Evolutionary conservation across 169 alveolate genomes (phyloP).

Genomic region (Cryptosporidium andersoni): DNA sequence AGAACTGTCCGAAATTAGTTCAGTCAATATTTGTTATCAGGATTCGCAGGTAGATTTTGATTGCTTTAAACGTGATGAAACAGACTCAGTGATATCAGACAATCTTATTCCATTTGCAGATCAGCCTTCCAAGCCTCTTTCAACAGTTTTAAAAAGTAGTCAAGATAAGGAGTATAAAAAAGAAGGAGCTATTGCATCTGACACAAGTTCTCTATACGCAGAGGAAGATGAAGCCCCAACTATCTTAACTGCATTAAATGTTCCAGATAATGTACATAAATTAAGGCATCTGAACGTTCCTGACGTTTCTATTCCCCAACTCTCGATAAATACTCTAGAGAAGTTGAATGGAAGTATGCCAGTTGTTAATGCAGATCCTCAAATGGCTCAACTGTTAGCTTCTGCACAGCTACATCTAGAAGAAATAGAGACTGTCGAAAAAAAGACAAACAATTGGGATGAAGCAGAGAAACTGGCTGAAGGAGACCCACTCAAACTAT

Average conservation of each 20-base stretch:
- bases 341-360: slow-evolving; percentile 42
- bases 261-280: no score
- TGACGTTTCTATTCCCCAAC: background rate
- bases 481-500: slow-evolving; percentile 18
- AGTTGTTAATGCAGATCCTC: slow-evolving; percentile 40
- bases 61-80: background rate
- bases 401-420: slow-evolving; percentile 61
- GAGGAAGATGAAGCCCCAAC: background rate
- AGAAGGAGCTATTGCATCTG: background rate
- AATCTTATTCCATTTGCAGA: slow-evolving; percentile 60
- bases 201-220: background rate
- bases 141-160: background rate
- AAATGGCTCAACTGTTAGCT: slow-evolving; percentile 62
- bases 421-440: slow-evolving; percentile 32
- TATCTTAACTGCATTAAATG: background rate
- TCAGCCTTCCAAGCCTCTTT: background rate
- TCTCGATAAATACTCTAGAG: background rate
- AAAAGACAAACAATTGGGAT: background rate
- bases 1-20: no score
- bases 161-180: background rate
- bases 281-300: background rate
- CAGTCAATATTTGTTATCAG: background rate
- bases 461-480: background rate
- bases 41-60: background rate
- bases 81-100: slow-evolving; percentile 6